Conservation (phyloP, 2,329 filamentous ascomycete species). For the Colletotrichum sublineola region DNA sequence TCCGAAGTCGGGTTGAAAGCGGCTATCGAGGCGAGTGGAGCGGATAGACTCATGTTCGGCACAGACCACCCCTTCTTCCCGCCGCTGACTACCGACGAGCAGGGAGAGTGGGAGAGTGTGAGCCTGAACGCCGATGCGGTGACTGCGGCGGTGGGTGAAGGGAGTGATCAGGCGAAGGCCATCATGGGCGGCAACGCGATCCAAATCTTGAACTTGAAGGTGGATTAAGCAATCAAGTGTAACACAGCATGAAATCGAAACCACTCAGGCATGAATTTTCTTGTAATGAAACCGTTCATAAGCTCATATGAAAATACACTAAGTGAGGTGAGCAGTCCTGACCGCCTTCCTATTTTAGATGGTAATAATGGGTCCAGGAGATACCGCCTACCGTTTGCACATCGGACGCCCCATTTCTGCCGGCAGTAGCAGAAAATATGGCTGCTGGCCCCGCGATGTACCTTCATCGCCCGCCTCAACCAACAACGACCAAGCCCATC, state of each 20-base stretch:
- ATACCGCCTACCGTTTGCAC: conserved; percentile 24
- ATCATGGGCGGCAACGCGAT: conserved; percentile 73
- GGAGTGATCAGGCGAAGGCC: conserved; percentile 60
- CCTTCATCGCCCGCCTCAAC: conserved; percentile 16
- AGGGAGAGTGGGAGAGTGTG: conserved; percentile 78
- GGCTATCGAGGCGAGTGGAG: conserved; percentile 74
- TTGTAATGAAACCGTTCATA: background rate
- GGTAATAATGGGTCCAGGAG: fast-evolving
- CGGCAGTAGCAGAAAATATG: conserved; percentile 40
- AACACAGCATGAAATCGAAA: background rate
- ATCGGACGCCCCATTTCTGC: conserved; percentile 13
- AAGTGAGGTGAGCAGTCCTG: background rate
- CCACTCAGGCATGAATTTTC: background rate
- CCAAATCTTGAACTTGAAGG: conserved; percentile 56
- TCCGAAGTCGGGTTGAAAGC: conserved; percentile 79
- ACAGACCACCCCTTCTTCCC: conserved; percentile 90
- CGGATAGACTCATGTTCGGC: conserved; percentile 82
- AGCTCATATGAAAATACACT: conserved; percentile 25
- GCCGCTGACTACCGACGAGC: conserved; percentile 73
- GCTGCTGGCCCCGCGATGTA: conserved; percentile 24
- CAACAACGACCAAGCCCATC: background rate
- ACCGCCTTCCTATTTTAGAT: conserved; percentile 4
- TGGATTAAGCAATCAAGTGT: conserved; percentile 8
- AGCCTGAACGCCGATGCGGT: conserved; percentile 66
- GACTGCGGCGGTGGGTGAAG: conserved; percentile 61